Evolutionary conservation across 352 stramenopile species (phyloP).

Genomic region (Elongisporangium prolatum): DNA sequence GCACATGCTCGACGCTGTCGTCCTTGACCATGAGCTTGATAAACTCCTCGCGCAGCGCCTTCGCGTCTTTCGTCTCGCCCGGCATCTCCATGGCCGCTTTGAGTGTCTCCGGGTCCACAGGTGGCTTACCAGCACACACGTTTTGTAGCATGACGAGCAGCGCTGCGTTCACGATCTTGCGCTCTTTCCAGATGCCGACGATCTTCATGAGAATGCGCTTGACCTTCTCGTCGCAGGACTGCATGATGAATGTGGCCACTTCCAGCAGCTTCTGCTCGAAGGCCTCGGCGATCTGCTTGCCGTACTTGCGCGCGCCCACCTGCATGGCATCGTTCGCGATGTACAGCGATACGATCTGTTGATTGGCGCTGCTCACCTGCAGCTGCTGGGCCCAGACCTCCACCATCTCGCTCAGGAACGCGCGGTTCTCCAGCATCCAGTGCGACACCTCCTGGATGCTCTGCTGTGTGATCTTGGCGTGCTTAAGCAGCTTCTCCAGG

Average conservation of each 20-base stretch:
- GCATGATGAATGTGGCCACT: constrained; percentile 64
- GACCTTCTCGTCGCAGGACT: constrained; percentile 64
- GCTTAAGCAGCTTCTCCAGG: constrained; percentile 56
- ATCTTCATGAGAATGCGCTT: constrained; percentile 85
- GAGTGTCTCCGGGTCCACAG: constrained; percentile 24
- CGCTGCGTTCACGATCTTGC: constrained; percentile 41
- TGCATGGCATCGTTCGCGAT: constrained; percentile 86
- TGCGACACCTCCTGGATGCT: constrained; percentile 78
- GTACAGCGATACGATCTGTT: constrained; percentile 84
- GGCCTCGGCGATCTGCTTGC: constrained; percentile 52
- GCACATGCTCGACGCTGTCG: constrained; percentile 30
- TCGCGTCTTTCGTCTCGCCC: constrained; percentile 14
- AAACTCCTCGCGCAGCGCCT: constrained; percentile 26
- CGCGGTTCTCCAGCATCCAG: constrained; percentile 71
- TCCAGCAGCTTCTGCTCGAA: constrained; percentile 61
- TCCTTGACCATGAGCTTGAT: constrained; percentile 31
- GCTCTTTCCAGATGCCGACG: constrained; percentile 83
- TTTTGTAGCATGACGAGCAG: constrained; percentile 69
- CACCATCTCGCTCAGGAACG: constrained; percentile 57
- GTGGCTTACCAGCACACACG: constrained; percentile 62
- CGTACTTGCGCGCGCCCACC: constrained; percentile 76
- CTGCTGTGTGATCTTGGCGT: constrained; percentile 74
- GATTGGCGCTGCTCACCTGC: constrained; percentile 35
- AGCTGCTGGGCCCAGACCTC: constrained; percentile 50
- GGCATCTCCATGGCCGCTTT: constrained; percentile 13